Base-by-base conservation (phyloP, 306 rosid species). In the Mucuna pruriens region DNA sequence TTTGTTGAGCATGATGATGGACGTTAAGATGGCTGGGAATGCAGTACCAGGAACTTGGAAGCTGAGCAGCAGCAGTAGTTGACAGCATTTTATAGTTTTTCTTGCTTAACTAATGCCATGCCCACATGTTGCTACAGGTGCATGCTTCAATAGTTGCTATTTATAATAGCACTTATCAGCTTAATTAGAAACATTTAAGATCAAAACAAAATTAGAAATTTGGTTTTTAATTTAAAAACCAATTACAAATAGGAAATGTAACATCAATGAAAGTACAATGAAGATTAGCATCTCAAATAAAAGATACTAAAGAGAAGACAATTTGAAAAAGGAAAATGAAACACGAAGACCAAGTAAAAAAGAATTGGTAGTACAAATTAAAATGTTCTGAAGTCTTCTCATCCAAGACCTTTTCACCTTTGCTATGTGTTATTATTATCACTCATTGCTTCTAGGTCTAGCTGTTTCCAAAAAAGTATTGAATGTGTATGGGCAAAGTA, bases 61-160 rank as follows among this genome's bases (percentile, higher is more conserved):
- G 77, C 45, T 84, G 86, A 89, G 84, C 79, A 54, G 88, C 60
- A n/a, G 74, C 81, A 77, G 81, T 33, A 29, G 86, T 60, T 61
- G 91, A 65, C 84, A 74, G 93, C 97, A 94, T 95, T 86, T 86
- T 60, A 55, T 75, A 42, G 67, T 29, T 76, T 77, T 73, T 46
- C 65, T 69, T 74, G 72, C 69, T 79, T 74, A 65, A 72, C 34
- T 65, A 84, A 79, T 55, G 54, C 65, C 64, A 33, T 74, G 80
- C 9, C 81, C 84, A 55, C 81, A 58, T 36, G 81, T 51, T 79
- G 77, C 74, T 57, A 49, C 19, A 15, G 42, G 19, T 74, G 74
- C 57, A 67, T 57, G 60, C 87, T 84, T 74, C 87, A 57, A 84
- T 61, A 58, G 36, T 45, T 60, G 0, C 81, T 84, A 67, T 57